Conservation (phyloP, 108 stramenopile genomes). For the Chaetoceros tenuissimus region DNA sequence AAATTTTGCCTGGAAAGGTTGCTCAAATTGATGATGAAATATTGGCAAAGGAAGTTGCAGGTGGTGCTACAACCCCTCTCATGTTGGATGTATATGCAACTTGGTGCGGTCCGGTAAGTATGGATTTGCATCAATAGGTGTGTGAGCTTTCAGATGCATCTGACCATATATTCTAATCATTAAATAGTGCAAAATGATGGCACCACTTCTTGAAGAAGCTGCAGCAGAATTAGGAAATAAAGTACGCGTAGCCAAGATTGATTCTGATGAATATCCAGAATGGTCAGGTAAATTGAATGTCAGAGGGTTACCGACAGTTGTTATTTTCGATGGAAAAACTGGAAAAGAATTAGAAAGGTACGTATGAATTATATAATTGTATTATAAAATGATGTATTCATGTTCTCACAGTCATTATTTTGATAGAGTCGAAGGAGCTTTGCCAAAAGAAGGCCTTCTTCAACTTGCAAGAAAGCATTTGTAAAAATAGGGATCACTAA, state of each 20-base stretch:
- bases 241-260: slow-evolving; percentile 70
- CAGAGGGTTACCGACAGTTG: slow-evolving; percentile 48
- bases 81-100: slow-evolving; percentile 82
- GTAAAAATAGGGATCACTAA: too few species aligned
- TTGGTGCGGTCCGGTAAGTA: slow-evolving; percentile 91
- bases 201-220: slow-evolving; percentile 51
- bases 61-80: slow-evolving; percentile 30
- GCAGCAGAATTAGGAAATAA: slow-evolving; percentile 48
- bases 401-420: slow-evolving; percentile 25
- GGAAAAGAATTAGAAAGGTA: slow-evolving; percentile 46
- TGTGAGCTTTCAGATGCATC: too few species aligned
- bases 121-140: too few species aligned
- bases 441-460: slow-evolving; percentile 52
- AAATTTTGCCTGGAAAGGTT: slow-evolving; percentile 42
- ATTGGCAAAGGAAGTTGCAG: slow-evolving; percentile 38
- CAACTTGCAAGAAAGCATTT: slow-evolving; percentile 32
- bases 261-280: slow-evolving; percentile 61
- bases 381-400: too few species aligned
- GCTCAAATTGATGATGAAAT: slow-evolving; percentile 40
- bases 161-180: too few species aligned
- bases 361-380: too few species aligned
- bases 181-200: slow-evolving; percentile 78
- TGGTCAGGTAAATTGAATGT: slow-evolving; percentile 41
- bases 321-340: slow-evolving; percentile 33
- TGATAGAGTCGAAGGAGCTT: slow-evolving; percentile 82